Base-by-base conservation (phyloP, 257 asterid genomes). In the Ligustrum vulgare region DNA sequence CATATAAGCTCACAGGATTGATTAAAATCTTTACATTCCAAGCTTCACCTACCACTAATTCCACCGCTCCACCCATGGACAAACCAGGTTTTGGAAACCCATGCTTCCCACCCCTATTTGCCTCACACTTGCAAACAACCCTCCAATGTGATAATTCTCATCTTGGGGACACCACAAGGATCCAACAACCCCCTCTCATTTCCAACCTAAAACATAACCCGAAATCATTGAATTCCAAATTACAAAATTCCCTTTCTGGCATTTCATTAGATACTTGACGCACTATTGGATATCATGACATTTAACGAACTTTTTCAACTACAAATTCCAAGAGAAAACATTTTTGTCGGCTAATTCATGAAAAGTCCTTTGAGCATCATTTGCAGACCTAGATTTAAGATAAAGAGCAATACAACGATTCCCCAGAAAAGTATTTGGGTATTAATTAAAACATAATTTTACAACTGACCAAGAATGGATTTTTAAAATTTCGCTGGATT, bases 161-260 rank as follows among this genome's bases (percentile, higher is more conserved):
- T 79, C 83, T 16, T 76, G 75, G 54, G 84, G 86, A 75, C 83
- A 83, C 89, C 89, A 83, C 7, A 83, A 31, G 16, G 72, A 69
- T 79, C 73, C 47, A 79, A 12, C 31, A 74, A 75, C 31, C 71
- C 36, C 12, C 49, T 72, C 20, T 33, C 32, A 54, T 15, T 70
- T 60, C 69, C 83, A 28, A 28, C 69, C 35, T 12, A 81, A 76
- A 71, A 82, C 69, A 72, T 82, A 91, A 67, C 89, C 96, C 8
- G 92, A 88, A 77, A 91, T 84, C 56, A 91, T 79, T 2, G 96
- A 84, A 60, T 91, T 91, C 89, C 91, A 89, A 82, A 92, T 88
- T 75, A 91, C 96, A 49, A 73, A 82, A 76, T 91, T 91, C 96
- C 77, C 91, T 83, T 2, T 84, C 88, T n/a, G 89, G 89, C 93